These are phyloP conservation scores for Piromyces finnis DNA, from an alignment of 192 early-diverging fungal genomes.

Conservation along the genomic window DNA sequence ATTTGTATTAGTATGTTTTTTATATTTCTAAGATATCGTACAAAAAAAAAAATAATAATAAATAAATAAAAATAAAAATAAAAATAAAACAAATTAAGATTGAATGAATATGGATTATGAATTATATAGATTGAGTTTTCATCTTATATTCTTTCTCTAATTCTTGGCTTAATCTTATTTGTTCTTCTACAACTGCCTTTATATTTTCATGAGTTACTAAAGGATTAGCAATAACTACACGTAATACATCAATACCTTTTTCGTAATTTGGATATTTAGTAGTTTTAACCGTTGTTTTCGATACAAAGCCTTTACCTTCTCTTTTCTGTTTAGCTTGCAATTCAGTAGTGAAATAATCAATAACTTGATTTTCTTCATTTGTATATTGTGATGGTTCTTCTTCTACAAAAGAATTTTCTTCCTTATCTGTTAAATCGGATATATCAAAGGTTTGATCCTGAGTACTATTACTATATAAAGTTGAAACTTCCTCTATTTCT, in stretches of 20 bases:
- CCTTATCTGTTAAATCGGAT: conserved; percentile 4
- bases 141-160: conserved; percentile 14
- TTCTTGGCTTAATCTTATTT: conserved; percentile 11
- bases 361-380: not conserved
- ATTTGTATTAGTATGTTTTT: no score
- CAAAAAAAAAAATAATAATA: not conserved
- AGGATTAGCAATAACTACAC: conserved; percentile 33
- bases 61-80: not conserved
- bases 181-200: conserved; percentile 15
- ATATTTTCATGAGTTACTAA: conserved; percentile 30
- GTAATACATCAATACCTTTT: conserved; percentile 20
- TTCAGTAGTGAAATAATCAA: not conserved
- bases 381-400: not conserved
- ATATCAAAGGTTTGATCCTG: not conserved
- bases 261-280: not conserved
- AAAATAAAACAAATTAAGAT: no score
- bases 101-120: no score
- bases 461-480: conserved; percentile 2
- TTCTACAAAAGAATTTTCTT: conserved; percentile 10
- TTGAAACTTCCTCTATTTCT: not conserved
- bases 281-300: conserved; percentile 13
- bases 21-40: no score
- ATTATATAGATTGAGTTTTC: not conserved
- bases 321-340: not conserved
- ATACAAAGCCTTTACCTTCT: conserved; percentile 17